Conservation (phyloP, 1,284 basidiomycete genomes). For the Xerocomus cyaneibrunnescens region DNA sequence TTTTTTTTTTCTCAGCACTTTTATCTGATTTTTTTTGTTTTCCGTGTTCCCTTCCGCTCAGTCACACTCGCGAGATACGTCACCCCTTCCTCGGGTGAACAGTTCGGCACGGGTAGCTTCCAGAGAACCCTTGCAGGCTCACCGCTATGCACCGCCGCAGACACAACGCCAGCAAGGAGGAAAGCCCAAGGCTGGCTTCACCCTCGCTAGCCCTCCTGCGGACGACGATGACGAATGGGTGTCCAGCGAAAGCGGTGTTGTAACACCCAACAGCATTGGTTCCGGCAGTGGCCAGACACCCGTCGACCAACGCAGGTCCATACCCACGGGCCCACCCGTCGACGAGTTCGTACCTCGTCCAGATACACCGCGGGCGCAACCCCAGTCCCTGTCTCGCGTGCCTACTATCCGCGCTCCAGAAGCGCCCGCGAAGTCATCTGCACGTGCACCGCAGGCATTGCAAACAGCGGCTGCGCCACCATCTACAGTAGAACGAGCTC, state of each 20-base stretch:
- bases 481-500: conserved; percentile 10
- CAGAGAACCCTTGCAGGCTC: conserved; percentile 45
- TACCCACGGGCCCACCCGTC: conserved; percentile 9
- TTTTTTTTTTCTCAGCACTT: conserved; percentile 14
- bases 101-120: conserved; percentile 52
- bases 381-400: conserved; percentile 36
- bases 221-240: conserved; percentile 71
- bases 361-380: conserved; percentile 32
- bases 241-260: conserved; percentile 71
- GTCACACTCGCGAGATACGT: conserved; percentile 37
- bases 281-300: conserved; percentile 45
- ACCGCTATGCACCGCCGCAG: conserved; percentile 36
- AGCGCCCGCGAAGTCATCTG: conserved; percentile 23
- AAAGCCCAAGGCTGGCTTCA: conserved; percentile 57
- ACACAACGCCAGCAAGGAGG: conserved; percentile 36
- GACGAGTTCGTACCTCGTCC: conserved; percentile 24
- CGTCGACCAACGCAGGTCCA: conserved; percentile 28
- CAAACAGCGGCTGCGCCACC: conserved; percentile 17
- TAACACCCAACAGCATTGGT: conserved; percentile 54
- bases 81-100: conserved; percentile 45
- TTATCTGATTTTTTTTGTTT: conserved; percentile 10
- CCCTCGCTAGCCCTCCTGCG: conserved; percentile 50
- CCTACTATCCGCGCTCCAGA: conserved; percentile 36
- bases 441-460: conserved; percentile 26
- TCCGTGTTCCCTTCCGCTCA: conserved; percentile 11